A percentile compares a stretch with the other conserved stretches of the same genome.
Evolutionary conservation across 495 filamentous ascomycete genomes (phyloP).

Genomic region (Talaromyces stipitatus): DNA sequence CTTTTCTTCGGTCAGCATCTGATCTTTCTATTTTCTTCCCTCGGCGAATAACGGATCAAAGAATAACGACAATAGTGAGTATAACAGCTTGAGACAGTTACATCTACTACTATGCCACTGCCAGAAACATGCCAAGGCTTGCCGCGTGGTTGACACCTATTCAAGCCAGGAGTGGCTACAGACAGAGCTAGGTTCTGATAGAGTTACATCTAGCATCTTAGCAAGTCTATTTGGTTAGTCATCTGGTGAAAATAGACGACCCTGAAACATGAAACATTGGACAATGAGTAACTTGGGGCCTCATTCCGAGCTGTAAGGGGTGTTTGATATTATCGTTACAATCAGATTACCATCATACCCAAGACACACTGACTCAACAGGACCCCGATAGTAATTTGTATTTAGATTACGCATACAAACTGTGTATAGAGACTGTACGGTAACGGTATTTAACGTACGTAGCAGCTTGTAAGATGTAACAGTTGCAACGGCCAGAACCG

Average conservation of each 20-base stretch:
- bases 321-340: no score
- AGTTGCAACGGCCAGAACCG: background rate
- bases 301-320: no score
- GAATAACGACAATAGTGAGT: background rate
- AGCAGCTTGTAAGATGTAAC: constrained; percentile 2
- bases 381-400: background rate
- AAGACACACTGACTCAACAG: no score
- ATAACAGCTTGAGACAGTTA: background rate
- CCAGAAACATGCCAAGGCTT: background rate
- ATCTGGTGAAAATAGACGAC: background rate
- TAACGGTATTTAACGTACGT: background rate
- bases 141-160: background rate
- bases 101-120: background rate
- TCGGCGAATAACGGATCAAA: background rate
- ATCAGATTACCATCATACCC: no score
- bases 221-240: background rate
- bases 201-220: background rate
- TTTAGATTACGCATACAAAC: background rate
- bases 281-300: no score
- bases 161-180: background rate
- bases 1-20: background rate
- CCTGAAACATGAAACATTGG: background rate
- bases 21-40: background rate
- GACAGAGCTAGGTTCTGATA: background rate
- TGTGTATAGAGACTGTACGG: background rate